Base-by-base conservation (phyloP, 140 eudicot genomes). In the Cichorium intybus region DNA sequence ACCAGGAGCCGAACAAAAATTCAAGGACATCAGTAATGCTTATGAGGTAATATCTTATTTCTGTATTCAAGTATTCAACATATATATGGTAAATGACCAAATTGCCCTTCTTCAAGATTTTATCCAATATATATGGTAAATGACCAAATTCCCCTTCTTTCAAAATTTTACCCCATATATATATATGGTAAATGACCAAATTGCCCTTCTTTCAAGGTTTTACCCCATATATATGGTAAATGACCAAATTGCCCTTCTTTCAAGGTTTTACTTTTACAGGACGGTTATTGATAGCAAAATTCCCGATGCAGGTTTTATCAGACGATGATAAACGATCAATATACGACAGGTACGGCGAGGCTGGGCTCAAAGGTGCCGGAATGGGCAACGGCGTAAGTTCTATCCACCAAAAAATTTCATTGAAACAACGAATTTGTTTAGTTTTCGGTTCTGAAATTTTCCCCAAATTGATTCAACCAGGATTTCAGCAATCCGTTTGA, bases 301-400 rank as follows among this genome's bases (percentile, higher is more conserved):
- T 68, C 41, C 23, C 68, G 29, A 24, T 72, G 63, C 87, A 93
- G 99, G 90, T 86, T 63, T 66, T 93, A 59, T 93, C 95, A 11
- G 99, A 93, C 56, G 97, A 93, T 71, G 95, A 93, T 63, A 93
- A 93, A 71, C 95, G 97, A 56, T 88, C 99, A 50, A 85, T 93
- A 48, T 93, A 93, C 70, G 99, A 93, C 77, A 74, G 69, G 62
- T 93, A 93, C 58, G 99, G 99, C 21, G 97, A 88, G 74, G 97
- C 87, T 46, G 99, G 99, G 17, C 99, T 93, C 52, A 93, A 84
- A 85, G 96, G 98, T 43, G 82, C 87, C 66, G 50, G 76, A 75
- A 91, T 95, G 74, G 94, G 96, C 56, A 77, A 28, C 22, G 98
- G 93, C 90, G 99, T 93, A 69, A 84, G 89, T 83, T 45, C 39